Percentiles rank a stretch among this genome's conserved stretches.
Evolutionary conservation across 306 rosid genomes (phyloP).

Genomic region (Sesbania bispinosa): DNA sequence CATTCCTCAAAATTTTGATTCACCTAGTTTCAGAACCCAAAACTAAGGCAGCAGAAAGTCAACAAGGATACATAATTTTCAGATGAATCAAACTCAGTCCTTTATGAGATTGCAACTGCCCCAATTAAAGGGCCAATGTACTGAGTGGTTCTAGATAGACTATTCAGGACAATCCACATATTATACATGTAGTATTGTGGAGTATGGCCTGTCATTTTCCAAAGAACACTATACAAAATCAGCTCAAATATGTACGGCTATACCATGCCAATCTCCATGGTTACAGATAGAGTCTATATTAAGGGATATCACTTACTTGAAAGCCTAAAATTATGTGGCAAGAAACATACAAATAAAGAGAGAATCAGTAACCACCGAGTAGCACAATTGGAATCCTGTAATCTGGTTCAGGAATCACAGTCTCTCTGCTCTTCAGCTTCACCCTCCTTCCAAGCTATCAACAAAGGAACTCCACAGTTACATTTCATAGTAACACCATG

Average conservation of each 20-base stretch:
- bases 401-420: slow-evolving; percentile 89
- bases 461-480: slow-evolving; percentile 27
- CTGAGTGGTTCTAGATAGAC: neutral
- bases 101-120: neutral
- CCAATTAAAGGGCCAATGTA: neutral
- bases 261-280: neutral
- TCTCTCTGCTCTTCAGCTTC: slow-evolving; percentile 45
- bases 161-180: neutral
- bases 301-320: neutral
- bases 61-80: neutral
- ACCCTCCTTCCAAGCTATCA: slow-evolving; percentile 68
- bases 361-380: slow-evolving; percentile 56
- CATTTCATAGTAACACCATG: slow-evolving; percentile 13
- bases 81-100: slow-evolving; percentile 9
- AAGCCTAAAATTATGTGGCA: neutral
- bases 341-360: slow-evolving; percentile 20
- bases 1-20: slow-evolving; percentile 1
- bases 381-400: slow-evolving; percentile 85
- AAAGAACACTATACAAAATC: neutral
- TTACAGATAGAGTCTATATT: neutral
- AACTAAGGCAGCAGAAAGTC: slow-evolving; percentile 1
- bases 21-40: neutral
- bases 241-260: neutral
- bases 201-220: neutral
- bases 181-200: neutral